phyloP scores from a whole-genome alignment of 352 stramenopile genomes.

The Globisporangium solare region DNA sequence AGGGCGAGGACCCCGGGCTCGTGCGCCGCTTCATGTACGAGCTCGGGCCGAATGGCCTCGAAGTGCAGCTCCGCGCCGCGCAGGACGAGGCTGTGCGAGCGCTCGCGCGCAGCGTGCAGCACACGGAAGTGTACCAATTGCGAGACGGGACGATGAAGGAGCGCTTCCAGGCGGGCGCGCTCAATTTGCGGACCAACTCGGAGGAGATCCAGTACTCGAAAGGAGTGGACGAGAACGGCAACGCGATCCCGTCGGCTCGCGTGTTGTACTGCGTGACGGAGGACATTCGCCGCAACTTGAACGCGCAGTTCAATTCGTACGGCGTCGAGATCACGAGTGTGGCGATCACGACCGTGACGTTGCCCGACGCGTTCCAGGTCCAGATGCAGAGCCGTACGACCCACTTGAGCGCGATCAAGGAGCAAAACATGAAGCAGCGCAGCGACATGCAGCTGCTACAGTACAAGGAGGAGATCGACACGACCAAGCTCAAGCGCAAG shows the following conservation, averaged over 20 bases:
- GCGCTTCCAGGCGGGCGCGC: slow-evolving; percentile 46
- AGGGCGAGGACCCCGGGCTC: slow-evolving; percentile 76
- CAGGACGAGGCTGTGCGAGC: slow-evolving; percentile 80
- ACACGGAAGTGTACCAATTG: slow-evolving; percentile 86
- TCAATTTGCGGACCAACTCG: slow-evolving; percentile 21
- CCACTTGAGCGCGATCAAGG: slow-evolving; percentile 58
- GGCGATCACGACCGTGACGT: slow-evolving; percentile 16
- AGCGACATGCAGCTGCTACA: slow-evolving; percentile 72
- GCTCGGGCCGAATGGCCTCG: slow-evolving; percentile 74
- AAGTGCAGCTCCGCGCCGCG: slow-evolving; percentile 77
- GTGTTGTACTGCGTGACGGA: slow-evolving; percentile 50
- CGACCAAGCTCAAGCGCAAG: slow-evolving; percentile 39
- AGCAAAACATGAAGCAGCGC: slow-evolving; percentile 80
- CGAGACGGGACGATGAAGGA: slow-evolving; percentile 72
- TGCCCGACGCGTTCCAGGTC: slow-evolving; percentile 53
- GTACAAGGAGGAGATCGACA: slow-evolving; percentile 53
- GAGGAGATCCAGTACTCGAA: slow-evolving; percentile 12
- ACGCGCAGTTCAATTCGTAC: slow-evolving; percentile 69
- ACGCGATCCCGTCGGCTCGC: slow-evolving; percentile 6
- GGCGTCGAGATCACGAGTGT: slow-evolving; percentile 72
- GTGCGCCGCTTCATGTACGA: slow-evolving; percentile 89
- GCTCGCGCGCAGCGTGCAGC: slow-evolving; percentile 78
- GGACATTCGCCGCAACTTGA: slow-evolving; percentile 63
- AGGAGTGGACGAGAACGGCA: slow-evolving; percentile 10
- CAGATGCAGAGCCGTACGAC: slow-evolving; percentile 70